Conservation (phyloP, 441 rosid genomes). For the Pelargonium citronellum region DNA sequence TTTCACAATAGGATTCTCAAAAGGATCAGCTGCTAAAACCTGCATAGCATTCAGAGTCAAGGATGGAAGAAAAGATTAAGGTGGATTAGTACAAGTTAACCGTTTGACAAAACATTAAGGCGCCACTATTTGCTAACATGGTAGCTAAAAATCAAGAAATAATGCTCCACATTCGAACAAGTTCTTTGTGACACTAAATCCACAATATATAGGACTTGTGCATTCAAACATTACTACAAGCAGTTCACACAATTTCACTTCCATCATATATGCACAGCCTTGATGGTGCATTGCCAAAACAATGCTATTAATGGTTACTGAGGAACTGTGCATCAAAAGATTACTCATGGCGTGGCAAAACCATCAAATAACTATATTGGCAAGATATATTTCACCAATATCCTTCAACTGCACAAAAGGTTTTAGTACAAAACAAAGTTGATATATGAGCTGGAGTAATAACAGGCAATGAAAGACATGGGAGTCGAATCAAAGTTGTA, state of each 20-base stretch:
- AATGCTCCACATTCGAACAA: not conserved
- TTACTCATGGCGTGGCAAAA: not conserved
- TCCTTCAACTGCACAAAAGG: not conserved
- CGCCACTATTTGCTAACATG: not conserved
- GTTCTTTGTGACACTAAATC: too few relatives aligned
- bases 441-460: not conserved
- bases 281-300: not conserved
- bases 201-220: not conserved
- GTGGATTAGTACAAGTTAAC: not conserved
- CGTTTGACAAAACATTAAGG: not conserved
- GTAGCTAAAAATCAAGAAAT: constrained; percentile 1
- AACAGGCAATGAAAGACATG: not conserved
- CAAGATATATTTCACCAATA: not conserved
- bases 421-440: too few relatives aligned
- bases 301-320: not conserved
- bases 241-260: not conserved
- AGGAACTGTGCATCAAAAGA: not conserved
- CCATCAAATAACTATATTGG: not conserved
- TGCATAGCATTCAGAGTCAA: constrained; percentile 19
- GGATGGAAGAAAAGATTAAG: not conserved
- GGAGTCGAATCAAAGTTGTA: not conserved
- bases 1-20: constrained; percentile 60
- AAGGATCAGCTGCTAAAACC: constrained; percentile 66
- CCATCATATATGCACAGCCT: not conserved
- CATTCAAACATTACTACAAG: not conserved